phyloP scores from a whole-genome alignment of 805 yeast genomes.

The Blastobotrys peoriensis region DNA sequence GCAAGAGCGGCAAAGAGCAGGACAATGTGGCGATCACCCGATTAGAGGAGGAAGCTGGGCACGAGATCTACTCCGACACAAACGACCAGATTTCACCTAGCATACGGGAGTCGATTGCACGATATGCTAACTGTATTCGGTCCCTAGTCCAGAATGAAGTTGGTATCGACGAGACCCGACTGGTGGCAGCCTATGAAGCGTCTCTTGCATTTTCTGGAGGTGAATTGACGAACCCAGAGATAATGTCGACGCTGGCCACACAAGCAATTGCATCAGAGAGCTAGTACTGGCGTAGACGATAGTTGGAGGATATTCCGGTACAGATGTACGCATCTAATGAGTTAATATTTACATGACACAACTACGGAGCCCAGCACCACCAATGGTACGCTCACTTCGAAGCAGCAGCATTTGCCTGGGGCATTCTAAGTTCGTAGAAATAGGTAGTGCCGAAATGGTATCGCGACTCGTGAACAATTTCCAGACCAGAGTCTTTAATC shows the following conservation, averaged over 20 bases:
- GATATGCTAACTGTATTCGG: constrained; percentile 78
- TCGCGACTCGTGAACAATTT: constrained; percentile 71
- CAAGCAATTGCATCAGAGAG: constrained; percentile 61
- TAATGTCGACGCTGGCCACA: constrained; percentile 65
- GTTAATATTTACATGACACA: constrained; percentile 1
- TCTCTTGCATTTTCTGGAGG: constrained; percentile 74
- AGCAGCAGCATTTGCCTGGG: no score
- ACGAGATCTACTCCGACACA: constrained; percentile 90
- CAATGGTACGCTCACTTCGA: no score
- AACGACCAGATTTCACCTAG: constrained; percentile 65
- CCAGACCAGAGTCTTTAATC: constrained; percentile 76
- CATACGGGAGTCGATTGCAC: constrained; percentile 65
- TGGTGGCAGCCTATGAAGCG: constrained; percentile 81
- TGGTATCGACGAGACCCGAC: constrained; percentile 77
- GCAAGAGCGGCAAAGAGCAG: constrained; percentile 47
- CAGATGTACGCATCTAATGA: no score
- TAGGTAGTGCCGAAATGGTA: constrained; percentile 88
- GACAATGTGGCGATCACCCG: constrained; percentile 62
- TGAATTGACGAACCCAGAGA: constrained; percentile 63
- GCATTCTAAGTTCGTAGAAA: constrained; percentile 25
- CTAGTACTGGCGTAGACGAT: no score
- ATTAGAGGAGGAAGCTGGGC: constrained; percentile 76
- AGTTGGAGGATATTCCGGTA: no score
- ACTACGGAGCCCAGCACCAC: no score
- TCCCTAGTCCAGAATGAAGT: constrained; percentile 80